These are phyloP conservation scores for Podila epicladia DNA, from an alignment of 192 early-diverging fungal genomes.

Conservation along the genomic window DNA sequence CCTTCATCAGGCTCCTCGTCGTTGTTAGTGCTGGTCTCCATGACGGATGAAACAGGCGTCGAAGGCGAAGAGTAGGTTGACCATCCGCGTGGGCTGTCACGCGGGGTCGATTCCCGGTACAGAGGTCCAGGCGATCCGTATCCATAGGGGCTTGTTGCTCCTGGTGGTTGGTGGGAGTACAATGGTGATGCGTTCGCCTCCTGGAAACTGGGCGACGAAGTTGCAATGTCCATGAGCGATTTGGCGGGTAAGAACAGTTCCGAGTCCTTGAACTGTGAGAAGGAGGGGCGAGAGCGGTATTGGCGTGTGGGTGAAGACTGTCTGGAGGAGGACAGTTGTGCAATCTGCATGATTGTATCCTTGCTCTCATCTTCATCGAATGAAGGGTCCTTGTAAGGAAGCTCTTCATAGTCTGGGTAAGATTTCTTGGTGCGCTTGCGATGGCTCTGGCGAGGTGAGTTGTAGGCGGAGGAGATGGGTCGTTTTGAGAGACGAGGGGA, in stretches of 20 bases:
- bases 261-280: conserved; percentile 37
- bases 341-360: background rate
- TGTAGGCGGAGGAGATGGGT: background rate
- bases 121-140: conserved; percentile 12
- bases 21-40: background rate
- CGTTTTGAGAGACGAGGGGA: conserved; percentile 11
- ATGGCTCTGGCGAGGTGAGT: conserved; percentile 2
- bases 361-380: background rate
- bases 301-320: background rate
- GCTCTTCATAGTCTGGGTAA: background rate
- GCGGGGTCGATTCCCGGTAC: conserved; percentile 10
- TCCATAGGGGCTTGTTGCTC: background rate
- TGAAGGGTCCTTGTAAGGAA: background rate
- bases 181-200: background rate
- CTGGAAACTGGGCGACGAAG: conserved; percentile 8
- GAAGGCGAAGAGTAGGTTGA: conserved; percentile 15
- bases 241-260: conserved; percentile 34
- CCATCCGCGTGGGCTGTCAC: conserved; percentile 10
- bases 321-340: background rate
- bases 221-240: conserved; percentile 38
- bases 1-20: background rate
- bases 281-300: conserved; percentile 10
- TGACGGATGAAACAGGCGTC: background rate
- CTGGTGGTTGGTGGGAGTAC: background rate
- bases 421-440: conserved; percentile 2